phyloP scores from a whole-genome alignment of 176 grass and related monocot genomes.

The Rhynchospora tenuis region DNA sequence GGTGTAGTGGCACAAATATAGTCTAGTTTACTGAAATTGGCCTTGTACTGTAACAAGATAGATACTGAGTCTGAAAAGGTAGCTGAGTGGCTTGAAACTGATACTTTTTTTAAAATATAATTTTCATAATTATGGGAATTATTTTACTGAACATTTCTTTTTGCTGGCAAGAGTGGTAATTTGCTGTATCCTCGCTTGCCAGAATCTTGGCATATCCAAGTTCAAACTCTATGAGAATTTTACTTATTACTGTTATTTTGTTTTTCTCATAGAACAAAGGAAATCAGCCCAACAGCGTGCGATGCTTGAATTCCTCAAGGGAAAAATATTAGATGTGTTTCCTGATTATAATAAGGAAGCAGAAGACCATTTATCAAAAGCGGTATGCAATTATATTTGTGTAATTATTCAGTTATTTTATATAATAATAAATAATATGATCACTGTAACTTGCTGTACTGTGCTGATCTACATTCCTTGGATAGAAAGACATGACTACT shows the following conservation, averaged over 20 bases:
- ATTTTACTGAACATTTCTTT: background rate
- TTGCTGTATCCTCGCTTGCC: background rate
- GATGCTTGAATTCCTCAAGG: constrained; percentile 82
- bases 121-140: background rate
- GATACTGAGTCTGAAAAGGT: background rate
- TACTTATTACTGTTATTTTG: background rate
- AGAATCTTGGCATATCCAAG: background rate
- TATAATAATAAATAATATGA: background rate
- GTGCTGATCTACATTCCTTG: background rate
- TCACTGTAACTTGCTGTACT: background rate
- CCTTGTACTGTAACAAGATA: background rate
- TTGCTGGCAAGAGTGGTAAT: background rate
- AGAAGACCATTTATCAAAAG: constrained; percentile 98
- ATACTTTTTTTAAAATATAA: background rate
- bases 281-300: constrained; percentile 68
- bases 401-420: constrained; percentile 20
- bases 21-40: background rate
- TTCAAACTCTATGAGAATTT: background rate
- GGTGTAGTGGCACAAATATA: background rate
- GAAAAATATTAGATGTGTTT: constrained; percentile 81
- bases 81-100: background rate
- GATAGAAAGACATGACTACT: background rate
- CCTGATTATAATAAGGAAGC: constrained; percentile 90
- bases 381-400: constrained; percentile 51
- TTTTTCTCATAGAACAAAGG: constrained; percentile 50